Conservation (phyloP, 2,329 filamentous ascomycete genomes). For the Hymenotorrendiella dingleyae region DNA sequence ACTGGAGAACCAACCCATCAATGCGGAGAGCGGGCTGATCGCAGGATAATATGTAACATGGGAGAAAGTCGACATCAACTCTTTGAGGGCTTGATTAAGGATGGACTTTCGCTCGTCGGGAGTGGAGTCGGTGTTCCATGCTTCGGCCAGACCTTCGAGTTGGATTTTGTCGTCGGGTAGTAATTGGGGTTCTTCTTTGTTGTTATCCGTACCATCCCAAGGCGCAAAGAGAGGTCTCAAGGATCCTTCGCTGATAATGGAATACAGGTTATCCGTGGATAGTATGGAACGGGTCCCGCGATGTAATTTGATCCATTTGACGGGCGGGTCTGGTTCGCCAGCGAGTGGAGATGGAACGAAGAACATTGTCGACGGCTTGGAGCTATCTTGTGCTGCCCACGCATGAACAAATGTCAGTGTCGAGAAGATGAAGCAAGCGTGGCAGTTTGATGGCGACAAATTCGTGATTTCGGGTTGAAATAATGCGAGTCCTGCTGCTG, state of each 20-base stretch:
- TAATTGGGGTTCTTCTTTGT: slow-evolving; percentile 7
- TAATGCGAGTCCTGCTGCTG: slow-evolving; percentile 27
- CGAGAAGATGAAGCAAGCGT: slow-evolving; percentile 31
- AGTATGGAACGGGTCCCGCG: slow-evolving; percentile 26
- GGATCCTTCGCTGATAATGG: slow-evolving; percentile 20
- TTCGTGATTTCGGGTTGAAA: slow-evolving; percentile 39
- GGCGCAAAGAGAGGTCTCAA: slow-evolving; percentile 20
- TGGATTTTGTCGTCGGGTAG: slow-evolving; percentile 10
- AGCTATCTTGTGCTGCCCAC: slow-evolving; percentile 23
- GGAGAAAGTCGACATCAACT: slow-evolving; percentile 16
- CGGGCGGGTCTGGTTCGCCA: slow-evolving; percentile 23
- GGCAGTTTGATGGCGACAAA: slow-evolving; percentile 32
- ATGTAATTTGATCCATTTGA: slow-evolving; percentile 30
- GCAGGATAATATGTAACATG: slow-evolving; percentile 22
- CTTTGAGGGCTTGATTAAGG: slow-evolving; percentile 11
- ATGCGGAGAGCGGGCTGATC: slow-evolving; percentile 12
- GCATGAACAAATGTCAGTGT: slow-evolving; percentile 32
- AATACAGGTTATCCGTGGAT: slow-evolving; percentile 5
- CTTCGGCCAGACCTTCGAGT: slow-evolving; percentile 13
- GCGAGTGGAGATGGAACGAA: slow-evolving; percentile 28
- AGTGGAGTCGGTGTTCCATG: slow-evolving; percentile 11
- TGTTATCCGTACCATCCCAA: slow-evolving; percentile 14
- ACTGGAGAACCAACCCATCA: slow-evolving; percentile 35
- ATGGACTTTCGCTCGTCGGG: slow-evolving; percentile 7
- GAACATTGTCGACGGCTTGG: slow-evolving; percentile 27